These are phyloP conservation scores for Zoysia pacifica DNA, from an alignment of 176 grass and related monocot species.

Conservation along the genomic window DNA sequence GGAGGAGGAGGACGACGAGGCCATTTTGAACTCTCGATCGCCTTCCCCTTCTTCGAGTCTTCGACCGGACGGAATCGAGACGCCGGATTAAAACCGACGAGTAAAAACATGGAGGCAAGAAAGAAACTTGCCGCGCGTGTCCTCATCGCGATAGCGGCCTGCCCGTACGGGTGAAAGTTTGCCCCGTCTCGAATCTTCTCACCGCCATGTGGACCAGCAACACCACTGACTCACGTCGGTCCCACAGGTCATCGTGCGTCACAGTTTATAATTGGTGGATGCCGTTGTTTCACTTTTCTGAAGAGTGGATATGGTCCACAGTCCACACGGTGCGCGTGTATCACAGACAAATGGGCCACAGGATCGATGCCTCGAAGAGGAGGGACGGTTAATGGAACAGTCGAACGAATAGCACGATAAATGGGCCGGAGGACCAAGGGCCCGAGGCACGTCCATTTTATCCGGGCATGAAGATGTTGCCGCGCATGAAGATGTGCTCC, in stretches of 20 bases:
- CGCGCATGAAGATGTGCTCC: too few relatives aligned
- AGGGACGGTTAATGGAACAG: background rate
- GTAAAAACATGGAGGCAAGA: background rate
- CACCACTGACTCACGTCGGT: background rate
- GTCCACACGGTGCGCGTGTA: too few relatives aligned
- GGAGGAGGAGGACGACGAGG: slow-evolving; percentile 42
- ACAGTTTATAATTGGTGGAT: background rate
- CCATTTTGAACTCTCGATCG: slow-evolving; percentile 36
- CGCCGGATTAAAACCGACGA: background rate
- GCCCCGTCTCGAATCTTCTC: background rate
- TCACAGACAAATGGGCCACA: too few relatives aligned
- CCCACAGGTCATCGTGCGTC: background rate
- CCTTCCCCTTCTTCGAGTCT: background rate
- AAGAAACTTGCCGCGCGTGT: background rate
- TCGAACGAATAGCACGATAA: too few relatives aligned
- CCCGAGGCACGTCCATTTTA: too few relatives aligned
- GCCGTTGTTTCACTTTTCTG: background rate
- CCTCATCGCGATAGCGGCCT: background rate
- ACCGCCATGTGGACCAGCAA: background rate
- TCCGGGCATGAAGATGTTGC: too few relatives aligned
- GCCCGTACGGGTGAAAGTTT: background rate
- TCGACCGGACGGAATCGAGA: background rate
- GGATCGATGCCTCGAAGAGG: background rate
- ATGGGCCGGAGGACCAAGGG: too few relatives aligned
- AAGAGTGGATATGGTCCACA: background rate